Conservation (phyloP, 177 flowering plant genomes). For the Vitis hybrid region DNA sequence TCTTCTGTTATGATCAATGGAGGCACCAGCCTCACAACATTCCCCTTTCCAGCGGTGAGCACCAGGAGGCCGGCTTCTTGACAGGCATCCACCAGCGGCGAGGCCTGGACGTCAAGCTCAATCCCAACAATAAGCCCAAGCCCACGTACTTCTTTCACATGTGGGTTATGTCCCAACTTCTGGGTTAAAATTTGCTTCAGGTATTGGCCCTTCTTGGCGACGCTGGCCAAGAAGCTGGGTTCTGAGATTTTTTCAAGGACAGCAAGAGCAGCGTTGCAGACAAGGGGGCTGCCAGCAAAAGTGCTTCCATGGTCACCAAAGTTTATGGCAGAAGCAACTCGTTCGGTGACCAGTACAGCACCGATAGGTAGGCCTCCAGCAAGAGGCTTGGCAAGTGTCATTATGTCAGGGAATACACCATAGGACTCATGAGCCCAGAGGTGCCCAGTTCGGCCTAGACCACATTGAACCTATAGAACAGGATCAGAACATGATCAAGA, state of each 20-base stretch:
- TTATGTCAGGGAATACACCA: constrained; percentile 75
- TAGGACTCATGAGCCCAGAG: constrained; percentile 87
- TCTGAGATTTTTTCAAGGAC: constrained; percentile 69
- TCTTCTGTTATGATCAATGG: constrained; percentile 76
- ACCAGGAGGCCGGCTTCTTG: constrained; percentile 70
- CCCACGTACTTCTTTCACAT: constrained; percentile 77
- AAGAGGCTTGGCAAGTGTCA: constrained; percentile 95
- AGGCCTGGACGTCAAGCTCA: constrained; percentile 75
- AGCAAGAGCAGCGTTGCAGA: constrained; percentile 65
- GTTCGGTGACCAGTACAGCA: constrained; percentile 37
- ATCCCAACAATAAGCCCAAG: constrained; percentile 76
- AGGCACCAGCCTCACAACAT: constrained; percentile 81
- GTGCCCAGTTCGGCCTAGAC: constrained; percentile 75
- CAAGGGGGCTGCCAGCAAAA: constrained; percentile 79
- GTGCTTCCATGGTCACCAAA: constrained; percentile 89
- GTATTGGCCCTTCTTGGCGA: constrained; percentile 63
- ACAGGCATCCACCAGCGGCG: constrained; percentile 76
- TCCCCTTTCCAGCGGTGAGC: constrained; percentile 89
- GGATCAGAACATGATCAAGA: not conserved
- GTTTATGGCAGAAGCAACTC: constrained; percentile 13
- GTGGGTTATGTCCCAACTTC: constrained; percentile 56
- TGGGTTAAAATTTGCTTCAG: constrained; percentile 47
- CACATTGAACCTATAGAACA: constrained; percentile 72
- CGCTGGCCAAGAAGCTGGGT: constrained; percentile 42
- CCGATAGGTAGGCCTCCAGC: constrained; percentile 95